Percentiles rank a stretch among this genome's conserved stretches.
Conservation (phyloP, 2,329 filamentous ascomycete species). For the Talaromyces atroroseus region DNA sequence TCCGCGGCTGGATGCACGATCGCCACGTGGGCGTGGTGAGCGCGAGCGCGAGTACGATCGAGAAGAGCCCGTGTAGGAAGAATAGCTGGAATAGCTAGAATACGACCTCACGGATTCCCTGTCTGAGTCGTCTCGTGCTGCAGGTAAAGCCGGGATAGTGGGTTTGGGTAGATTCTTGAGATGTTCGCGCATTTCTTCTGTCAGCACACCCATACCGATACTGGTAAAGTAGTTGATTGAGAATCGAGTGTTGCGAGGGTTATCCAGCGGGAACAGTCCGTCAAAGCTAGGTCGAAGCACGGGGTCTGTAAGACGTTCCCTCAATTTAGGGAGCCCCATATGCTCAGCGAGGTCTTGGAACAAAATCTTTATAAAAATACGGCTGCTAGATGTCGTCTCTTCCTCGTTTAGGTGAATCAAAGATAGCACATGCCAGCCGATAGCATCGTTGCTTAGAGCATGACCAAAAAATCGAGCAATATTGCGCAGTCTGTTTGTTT, state of each 20-base stretch:
- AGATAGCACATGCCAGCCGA: conserved; percentile 86
- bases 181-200: conserved; percentile 89
- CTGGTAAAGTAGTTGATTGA: conserved; percentile 99
- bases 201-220: conserved; percentile 90
- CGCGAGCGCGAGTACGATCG: conserved; percentile 42
- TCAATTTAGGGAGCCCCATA: conserved; percentile 74
- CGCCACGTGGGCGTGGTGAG: conserved; percentile 14
- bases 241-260: conserved; percentile 85
- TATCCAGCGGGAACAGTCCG: conserved; percentile 85
- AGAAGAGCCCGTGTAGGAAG: conserved; percentile 36
- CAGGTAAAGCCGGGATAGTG: conserved; percentile 62
- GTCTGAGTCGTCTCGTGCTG: conserved; percentile 51
- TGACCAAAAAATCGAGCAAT: conserved; percentile 94
- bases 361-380: conserved; percentile 97
- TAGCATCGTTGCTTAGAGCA: conserved; percentile 77
- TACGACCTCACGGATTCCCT: conserved; percentile 61
- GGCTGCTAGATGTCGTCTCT: conserved; percentile 90
- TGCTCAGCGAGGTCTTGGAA: conserved; percentile 89
- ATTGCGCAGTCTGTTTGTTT: conserved; percentile 91
- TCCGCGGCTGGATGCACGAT: conserved; percentile 11
- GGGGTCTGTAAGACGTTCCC: conserved; percentile 71
- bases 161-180: conserved; percentile 88
- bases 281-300: conserved; percentile 70
- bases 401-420: conserved; percentile 89
- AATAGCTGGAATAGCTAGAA: conserved; percentile 73